Evolutionary conservation across 2,329 filamentous ascomycete genomes (phyloP), one percentile per base, ranked within the genome.

Genomic region (Ambrosiella beaveri): DNA sequence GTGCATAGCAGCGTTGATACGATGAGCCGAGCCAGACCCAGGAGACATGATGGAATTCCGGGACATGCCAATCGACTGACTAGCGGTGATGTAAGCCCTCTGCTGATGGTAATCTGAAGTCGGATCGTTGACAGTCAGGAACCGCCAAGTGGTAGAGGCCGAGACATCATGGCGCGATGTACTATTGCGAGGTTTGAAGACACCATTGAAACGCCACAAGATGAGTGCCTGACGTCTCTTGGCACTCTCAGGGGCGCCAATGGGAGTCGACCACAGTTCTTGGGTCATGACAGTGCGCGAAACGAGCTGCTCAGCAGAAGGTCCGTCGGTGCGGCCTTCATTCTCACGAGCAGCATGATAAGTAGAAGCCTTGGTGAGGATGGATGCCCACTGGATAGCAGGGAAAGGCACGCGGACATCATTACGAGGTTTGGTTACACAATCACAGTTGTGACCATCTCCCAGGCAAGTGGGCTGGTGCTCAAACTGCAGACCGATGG

Each of bases 221-320:
- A 84, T 73, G 59, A 83, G 75, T 39, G 73, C 75, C 54, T 80
- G 76, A n/a, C 79, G 75, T 8, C 71, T 74, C 63, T 70, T 67
- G 56, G 64, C 49, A 59, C 57, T 59, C 49, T 39, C 59, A 58
- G 57, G 54, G 51, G 65, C 66, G 13, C 68, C 70, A 59, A 73
- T 71, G 5, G 74, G 74, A 3, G 76, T 67, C 2, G 78, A 82
- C 74, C 76, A 82, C 40, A 84, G 73, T 70, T 84, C 81, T 66
- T 84, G 81, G 66, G 81, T 80, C 80, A 84, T 84, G 65, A 78
- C 78, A 51, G 83, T 79, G 49, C 62, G 57, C 3, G 62, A 58
- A 15, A 61, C 51, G 1, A 59, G 54, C 44, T 61, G 45, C 15
- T 61, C 59, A 15, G 53, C 50, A 63, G 57, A 62, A 57, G 40